Percentiles rank a stretch among this genome's conserved stretches.
These are phyloP conservation scores for Vinca minor DNA, from an alignment of 257 asterid species.

Conservation along the genomic window DNA sequence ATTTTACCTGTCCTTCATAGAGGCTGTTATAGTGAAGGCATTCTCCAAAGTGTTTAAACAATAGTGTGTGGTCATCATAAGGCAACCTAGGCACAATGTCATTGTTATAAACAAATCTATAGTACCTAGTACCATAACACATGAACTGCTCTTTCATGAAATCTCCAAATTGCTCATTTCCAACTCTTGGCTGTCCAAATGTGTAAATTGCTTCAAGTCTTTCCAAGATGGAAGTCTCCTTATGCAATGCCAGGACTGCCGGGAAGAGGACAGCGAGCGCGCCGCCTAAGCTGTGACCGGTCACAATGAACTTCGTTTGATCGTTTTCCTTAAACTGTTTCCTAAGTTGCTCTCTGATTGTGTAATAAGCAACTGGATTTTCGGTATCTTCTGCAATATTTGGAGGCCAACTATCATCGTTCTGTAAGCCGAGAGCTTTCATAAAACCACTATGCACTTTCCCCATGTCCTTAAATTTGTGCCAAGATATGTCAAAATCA, in stretches of 20 bases:
- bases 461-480: constrained; percentile 20
- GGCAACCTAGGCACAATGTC: constrained; percentile 61
- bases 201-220: constrained; percentile 51
- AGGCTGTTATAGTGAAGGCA: constrained; percentile 36
- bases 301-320: constrained; percentile 28
- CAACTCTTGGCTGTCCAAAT: constrained; percentile 70
- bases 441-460: constrained; percentile 51
- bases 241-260: constrained; percentile 36
- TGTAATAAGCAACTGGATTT: constrained; percentile 25
- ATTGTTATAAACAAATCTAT: constrained; percentile 47
- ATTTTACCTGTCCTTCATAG: constrained; percentile 41
- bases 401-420: constrained; percentile 25
- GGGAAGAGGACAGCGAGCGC: constrained; percentile 53
- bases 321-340: constrained; percentile 5
- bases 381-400: not conserved
- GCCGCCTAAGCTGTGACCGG: constrained; percentile 75
- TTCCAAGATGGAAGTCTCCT: constrained; percentile 27
- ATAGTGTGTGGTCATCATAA: constrained; percentile 22
- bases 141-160: constrained; percentile 33
- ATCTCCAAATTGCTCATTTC: constrained; percentile 39
- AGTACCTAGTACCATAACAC: constrained; percentile 23
- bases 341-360: constrained; percentile 29
- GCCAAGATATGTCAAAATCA: constrained; percentile 24
- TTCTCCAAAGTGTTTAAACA: constrained; percentile 61
- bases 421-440: constrained; percentile 50